phyloP scores from a whole-genome alignment of 495 filamentous ascomycete species.

The Penicillium odoratum region DNA sequence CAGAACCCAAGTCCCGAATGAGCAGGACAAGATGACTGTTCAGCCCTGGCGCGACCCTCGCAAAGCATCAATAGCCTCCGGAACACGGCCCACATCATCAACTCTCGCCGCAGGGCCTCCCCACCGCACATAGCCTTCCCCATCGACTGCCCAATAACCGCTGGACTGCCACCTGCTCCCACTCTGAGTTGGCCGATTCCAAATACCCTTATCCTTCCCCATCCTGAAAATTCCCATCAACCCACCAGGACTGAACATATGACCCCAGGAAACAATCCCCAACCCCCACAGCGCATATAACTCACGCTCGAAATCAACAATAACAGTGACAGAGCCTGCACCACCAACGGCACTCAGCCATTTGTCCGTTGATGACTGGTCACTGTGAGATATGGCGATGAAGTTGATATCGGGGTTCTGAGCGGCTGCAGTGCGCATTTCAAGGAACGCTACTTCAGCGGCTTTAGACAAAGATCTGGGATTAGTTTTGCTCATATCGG shows the following conservation, averaged over 20 bases:
- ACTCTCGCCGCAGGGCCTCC: conserved; percentile 7
- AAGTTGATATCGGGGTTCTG: conserved; percentile 12
- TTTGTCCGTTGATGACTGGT: conserved; percentile 6
- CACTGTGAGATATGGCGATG: conserved; percentile 12
- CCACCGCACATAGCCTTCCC: conserved; percentile 10
- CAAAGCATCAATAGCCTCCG: conserved; percentile 2
- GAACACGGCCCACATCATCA: conserved; percentile 6
- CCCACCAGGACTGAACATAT: conserved; percentile 9
- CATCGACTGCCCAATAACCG: conserved; percentile 12
- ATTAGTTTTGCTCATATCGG: not conserved
- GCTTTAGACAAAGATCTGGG: not conserved
- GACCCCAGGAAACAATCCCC: conserved; percentile 13
- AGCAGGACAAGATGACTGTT: not conserved
- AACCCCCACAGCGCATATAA: conserved; percentile 21
- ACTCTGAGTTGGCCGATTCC: conserved; percentile 17
- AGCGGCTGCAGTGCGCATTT: conserved; percentile 6
- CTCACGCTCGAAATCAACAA: conserved; percentile 18
- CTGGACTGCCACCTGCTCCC: conserved; percentile 14
- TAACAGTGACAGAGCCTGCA: conserved; percentile 6
- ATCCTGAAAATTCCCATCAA: conserved; percentile 7
- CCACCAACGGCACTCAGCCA: conserved; percentile 15
- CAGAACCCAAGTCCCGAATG: not conserved
- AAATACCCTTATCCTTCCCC: conserved; percentile 10
- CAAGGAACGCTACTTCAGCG: conserved; percentile 10
- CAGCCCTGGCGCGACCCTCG: not conserved